Base-by-base conservation (phyloP, 2,329 filamentous ascomycete genomes). In the Aspergillus tanneri region DNA sequence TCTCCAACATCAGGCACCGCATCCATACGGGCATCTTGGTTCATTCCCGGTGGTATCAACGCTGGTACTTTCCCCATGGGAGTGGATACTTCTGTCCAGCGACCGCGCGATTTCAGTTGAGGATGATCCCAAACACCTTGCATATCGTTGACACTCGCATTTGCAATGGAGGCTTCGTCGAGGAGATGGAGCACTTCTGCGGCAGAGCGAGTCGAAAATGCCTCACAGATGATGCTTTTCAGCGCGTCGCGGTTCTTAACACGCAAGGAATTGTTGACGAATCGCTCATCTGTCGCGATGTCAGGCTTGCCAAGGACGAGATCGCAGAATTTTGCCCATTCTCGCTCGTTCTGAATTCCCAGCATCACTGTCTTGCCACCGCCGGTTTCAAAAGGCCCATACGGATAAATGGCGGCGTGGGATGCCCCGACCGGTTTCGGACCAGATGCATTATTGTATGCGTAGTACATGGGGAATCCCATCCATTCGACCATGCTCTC, bases 401-500 rank as follows among this genome's bases (percentile, higher is more conserved):
- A 82, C 0, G 79, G 80, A 50, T 81, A 82, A 5, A 82, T 79
- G 0, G 75, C 66, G 0, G 78, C 77, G 50, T 82, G 79, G 1
- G 77, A 73, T 0, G 79, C 78, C 1, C 79, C 79, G 0, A 72
- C 72, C 2, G 75, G 69, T 2, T 62, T 61, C 0, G 77, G 77
- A 0, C 70, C 65, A 0, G 71, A 52, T 2, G 75, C 72, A 2
- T 70, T 72, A 2, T 78, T 63, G 50, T 71, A 77, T 0, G 77
- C 65, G 50, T 82, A 82, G 55, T 82, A 79, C 55, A 80, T 60
- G 0, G 78, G 79, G 39, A 81, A 82, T 0, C 67, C 67, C 79
- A 82, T 82, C 79, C 80, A 82, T 56, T 82, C 79, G 0, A 75
- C 69, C 77, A 82, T 79, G 39, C 74, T 73, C 57, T 82, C 79